Conservation (phyloP, 2,329 filamentous ascomycete species). For the Cladosporium halotolerans region DNA sequence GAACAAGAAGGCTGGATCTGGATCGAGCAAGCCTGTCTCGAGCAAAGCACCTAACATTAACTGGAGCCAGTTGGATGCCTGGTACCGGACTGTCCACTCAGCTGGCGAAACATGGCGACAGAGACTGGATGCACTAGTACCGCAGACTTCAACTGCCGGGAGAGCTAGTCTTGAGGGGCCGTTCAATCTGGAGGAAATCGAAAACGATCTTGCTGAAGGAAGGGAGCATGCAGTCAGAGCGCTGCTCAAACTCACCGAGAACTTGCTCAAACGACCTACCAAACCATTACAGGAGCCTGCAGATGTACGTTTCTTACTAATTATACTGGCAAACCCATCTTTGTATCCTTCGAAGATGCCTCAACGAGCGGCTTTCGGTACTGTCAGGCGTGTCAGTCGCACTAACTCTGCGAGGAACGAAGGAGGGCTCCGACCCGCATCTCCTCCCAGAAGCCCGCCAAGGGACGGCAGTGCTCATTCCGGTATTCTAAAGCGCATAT, state of each 20-base stretch:
- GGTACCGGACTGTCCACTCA: constrained; percentile 66
- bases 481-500: constrained; percentile 74
- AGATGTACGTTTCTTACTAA: constrained; percentile 70
- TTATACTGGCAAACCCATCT: constrained; percentile 73
- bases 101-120: constrained; percentile 62
- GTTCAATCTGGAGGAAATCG: constrained; percentile 39
- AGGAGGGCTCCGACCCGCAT: constrained; percentile 1
- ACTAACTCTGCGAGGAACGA: neutral
- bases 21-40: constrained; percentile 40
- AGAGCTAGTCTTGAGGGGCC: constrained; percentile 42
- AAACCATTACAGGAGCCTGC: constrained; percentile 60
- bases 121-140: constrained; percentile 43
- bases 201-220: constrained; percentile 52
- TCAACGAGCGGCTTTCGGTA: neutral
- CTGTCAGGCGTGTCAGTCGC: neutral
- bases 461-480: constrained; percentile 48
- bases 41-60: constrained; percentile 63
- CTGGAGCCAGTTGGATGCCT: constrained; percentile 64
- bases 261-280: constrained; percentile 71
- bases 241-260: constrained; percentile 72
- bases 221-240: constrained; percentile 63
- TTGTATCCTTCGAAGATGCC: constrained; percentile 45
- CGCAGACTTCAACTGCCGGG: constrained; percentile 18
- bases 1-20: constrained; percentile 24
- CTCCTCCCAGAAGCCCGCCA: neutral